A percentile compares a stretch with the other conserved stretches of the same genome.
Conservation (phyloP, 2,329 filamentous ascomycete species). For the Ceratocystis harringtonii region DNA sequence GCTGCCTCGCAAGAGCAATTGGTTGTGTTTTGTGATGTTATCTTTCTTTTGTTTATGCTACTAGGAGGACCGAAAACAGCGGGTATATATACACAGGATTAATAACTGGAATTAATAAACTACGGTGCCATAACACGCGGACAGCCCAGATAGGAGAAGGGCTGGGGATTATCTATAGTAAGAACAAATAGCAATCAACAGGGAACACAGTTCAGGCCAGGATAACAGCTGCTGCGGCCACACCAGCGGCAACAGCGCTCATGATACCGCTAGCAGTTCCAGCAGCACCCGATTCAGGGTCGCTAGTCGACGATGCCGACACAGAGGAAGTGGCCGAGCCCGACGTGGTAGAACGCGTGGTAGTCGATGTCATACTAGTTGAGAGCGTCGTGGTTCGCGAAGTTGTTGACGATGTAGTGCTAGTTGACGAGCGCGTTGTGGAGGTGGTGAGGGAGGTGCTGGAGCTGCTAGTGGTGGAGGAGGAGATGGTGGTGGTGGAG, state of each 20-base stretch:
- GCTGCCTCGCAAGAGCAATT: background rate
- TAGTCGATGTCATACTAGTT: background rate
- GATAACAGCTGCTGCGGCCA: background rate
- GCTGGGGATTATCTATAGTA: background rate
- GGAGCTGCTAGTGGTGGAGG: background rate
- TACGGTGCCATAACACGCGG: background rate
- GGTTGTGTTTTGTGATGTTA: background rate
- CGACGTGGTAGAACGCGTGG: background rate
- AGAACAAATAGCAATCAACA: background rate
- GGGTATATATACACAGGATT: background rate
- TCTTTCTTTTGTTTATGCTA: background rate
- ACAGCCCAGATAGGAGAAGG: background rate
- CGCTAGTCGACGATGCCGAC: constrained; percentile 1
- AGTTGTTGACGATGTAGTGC: background rate
- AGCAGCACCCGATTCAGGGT: background rate
- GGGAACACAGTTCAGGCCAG: background rate
- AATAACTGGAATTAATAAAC: constrained; percentile 5
- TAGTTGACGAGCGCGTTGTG: background rate
- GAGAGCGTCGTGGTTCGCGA: constrained; percentile 6
- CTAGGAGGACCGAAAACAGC: background rate
- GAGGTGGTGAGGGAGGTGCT: background rate
- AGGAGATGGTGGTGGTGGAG: background rate
- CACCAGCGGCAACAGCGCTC: background rate
- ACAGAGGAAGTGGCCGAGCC: background rate
- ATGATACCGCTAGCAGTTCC: background rate